Percentiles rank a stretch among this genome's conserved stretches.
These are phyloP conservation scores for Jatropha podagrica DNA, from an alignment of 441 rosid genomes.

Conservation along the genomic window DNA sequence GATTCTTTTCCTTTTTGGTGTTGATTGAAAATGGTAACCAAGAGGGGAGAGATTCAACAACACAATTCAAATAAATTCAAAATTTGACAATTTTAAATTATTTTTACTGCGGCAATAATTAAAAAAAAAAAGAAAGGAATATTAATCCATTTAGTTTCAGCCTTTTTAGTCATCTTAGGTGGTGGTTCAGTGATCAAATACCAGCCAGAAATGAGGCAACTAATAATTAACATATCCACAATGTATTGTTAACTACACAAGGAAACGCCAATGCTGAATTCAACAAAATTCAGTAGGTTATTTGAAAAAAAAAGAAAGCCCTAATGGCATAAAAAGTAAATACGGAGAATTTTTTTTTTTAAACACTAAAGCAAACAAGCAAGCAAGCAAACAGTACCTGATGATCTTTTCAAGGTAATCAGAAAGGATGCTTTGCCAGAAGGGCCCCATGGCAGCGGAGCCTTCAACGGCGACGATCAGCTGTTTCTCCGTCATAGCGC, in stretches of 20 bases:
- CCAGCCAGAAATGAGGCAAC: not conserved
- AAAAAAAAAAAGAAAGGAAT: too few species aligned
- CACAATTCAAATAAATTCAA: too few species aligned
- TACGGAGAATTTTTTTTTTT: not conserved
- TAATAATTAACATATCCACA: not conserved
- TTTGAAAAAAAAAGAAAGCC: not conserved
- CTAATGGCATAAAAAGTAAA: not conserved
- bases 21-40: too few species aligned
- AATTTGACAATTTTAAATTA: too few species aligned
- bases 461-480: constrained; percentile 90
- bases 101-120: too few species aligned
- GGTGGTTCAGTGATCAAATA: not conserved
- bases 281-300: not conserved
- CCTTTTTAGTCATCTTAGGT: not conserved
- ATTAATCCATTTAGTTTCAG: not conserved
- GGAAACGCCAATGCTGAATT: not conserved
- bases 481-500: constrained; percentile 75
- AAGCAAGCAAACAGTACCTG: constrained; percentile 43
- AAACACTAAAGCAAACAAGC: not conserved
- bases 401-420: constrained; percentile 92
- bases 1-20: too few species aligned
- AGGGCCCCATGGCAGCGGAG: constrained; percentile 86
- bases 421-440: constrained; percentile 68
- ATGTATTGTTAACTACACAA: not conserved
- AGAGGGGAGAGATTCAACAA: too few species aligned